phyloP scores from a whole-genome alignment of 495 filamentous ascomycete genomes.

The Hyaloscypha finlandica region DNA sequence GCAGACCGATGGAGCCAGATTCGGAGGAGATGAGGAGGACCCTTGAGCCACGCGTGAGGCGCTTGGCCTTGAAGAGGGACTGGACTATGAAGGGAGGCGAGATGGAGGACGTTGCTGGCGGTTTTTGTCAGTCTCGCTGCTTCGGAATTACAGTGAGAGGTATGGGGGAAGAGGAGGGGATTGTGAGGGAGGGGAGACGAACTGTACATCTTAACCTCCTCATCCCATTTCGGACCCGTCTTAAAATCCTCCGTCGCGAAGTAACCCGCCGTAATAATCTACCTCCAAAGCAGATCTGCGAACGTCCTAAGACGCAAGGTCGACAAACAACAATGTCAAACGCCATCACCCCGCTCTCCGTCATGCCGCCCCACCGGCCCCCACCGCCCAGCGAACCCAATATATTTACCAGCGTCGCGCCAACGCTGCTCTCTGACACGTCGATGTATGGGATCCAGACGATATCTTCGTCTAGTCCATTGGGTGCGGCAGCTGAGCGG shows the following conservation, averaged over 20 bases:
- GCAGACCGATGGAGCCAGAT: slow-evolving; percentile 66
- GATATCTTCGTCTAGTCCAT: slow-evolving; percentile 35
- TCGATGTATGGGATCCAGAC: slow-evolving; percentile 46
- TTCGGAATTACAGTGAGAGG: too few relatives aligned
- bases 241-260: slow-evolving; percentile 66
- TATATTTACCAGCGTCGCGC: slow-evolving; percentile 45
- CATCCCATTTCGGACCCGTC: slow-evolving; percentile 60
- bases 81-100: slow-evolving; percentile 68
- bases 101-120: slow-evolving; percentile 56
- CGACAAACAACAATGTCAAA: not conserved
- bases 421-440: slow-evolving; percentile 39
- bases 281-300: not conserved
- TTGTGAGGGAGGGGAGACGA: not conserved
- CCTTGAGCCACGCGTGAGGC: slow-evolving; percentile 54
- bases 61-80: slow-evolving; percentile 53
- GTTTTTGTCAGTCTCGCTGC: not conserved
- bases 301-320: too few relatives aligned
- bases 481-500: slow-evolving; percentile 41
- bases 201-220: slow-evolving; percentile 66
- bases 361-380: slow-evolving; percentile 5
- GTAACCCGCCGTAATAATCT: slow-evolving; percentile 68
- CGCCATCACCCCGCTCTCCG: not conserved
- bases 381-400: too few relatives aligned
- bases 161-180: not conserved
- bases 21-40: slow-evolving; percentile 69